Evolutionary conservation across 2,329 filamentous ascomycete species (phyloP).

Genomic region (Rutstroemia sp.): DNA sequence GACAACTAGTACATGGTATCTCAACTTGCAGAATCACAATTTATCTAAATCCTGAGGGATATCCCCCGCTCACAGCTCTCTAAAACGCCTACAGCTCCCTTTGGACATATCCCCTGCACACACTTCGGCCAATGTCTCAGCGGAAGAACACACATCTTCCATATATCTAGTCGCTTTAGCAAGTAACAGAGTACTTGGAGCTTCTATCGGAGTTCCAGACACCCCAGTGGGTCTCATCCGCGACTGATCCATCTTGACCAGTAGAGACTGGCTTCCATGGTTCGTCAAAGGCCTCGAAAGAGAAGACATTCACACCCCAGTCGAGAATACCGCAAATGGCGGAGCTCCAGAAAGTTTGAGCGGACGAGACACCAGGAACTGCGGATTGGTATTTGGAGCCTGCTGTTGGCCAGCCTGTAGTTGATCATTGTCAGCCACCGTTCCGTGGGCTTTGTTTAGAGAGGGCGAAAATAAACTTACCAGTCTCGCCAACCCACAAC

Average conservation of each 20-base stretch:
- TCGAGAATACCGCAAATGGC: conserved; percentile 56
- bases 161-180: not conserved
- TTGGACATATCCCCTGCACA: too few species aligned
- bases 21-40: too few species aligned
- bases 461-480: conserved; percentile 16
- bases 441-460: not conserved
- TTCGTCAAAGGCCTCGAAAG: conserved; percentile 70
- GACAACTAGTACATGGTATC: too few species aligned
- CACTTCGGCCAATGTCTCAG: too few species aligned
- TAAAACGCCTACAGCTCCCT: too few species aligned
- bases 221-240: conserved; percentile 63
- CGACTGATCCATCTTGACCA: conserved; percentile 54
- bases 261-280: conserved; percentile 58
- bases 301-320: conserved; percentile 64
- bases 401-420: conserved; percentile 50
- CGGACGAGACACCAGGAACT: conserved; percentile 51
- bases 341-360: conserved; percentile 51
- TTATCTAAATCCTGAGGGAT: too few species aligned
- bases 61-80: too few species aligned
- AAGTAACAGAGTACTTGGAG: conserved; percentile 39
- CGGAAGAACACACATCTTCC: too few species aligned
- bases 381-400: conserved; percentile 56
- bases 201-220: conserved; percentile 53
- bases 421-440: not conserved
- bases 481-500: conserved; percentile 64